These are phyloP conservation scores for Haplosporangium sp. DNA, from an alignment of 371 early-diverging fungal species.

Conservation along the genomic window DNA sequence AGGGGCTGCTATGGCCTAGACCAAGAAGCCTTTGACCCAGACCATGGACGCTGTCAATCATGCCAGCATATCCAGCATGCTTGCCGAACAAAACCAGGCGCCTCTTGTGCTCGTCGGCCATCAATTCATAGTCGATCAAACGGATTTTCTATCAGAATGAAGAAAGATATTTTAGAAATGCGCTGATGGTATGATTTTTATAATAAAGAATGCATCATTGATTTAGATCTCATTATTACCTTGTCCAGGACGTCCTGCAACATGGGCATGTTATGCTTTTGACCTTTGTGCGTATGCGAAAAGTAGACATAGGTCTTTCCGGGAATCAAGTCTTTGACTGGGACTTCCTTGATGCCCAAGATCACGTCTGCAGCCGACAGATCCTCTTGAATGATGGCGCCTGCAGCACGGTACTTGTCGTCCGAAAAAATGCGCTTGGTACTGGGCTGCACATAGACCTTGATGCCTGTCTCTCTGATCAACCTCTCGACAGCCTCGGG, in stretches of 20 bases:
- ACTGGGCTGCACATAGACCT: conserved; percentile 91
- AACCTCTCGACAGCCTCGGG: conserved; percentile 83
- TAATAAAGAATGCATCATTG: neutral
- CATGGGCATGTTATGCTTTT: conserved; percentile 92
- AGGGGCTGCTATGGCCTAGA: conserved; percentile 92
- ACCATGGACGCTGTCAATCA: conserved; percentile 93
- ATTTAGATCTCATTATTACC: conserved; percentile 53
- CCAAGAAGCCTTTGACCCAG: conserved; percentile 93
- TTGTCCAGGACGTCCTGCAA: conserved; percentile 89
- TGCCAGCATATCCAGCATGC: conserved; percentile 97
- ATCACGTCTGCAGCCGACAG: conserved; percentile 91
- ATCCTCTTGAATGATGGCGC: conserved; percentile 91
- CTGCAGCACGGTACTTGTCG: conserved; percentile 83
- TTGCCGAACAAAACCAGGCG: conserved; percentile 93
- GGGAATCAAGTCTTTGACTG: conserved; percentile 80
- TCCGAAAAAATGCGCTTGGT: conserved; percentile 92
- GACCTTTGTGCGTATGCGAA: conserved; percentile 98
- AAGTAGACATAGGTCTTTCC: conserved; percentile 95
- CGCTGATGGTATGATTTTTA: neutral
- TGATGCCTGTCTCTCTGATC: conserved; percentile 83
- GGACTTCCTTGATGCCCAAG: conserved; percentile 97
- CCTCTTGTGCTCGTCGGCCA: conserved; percentile 81
- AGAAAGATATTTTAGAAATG: too few relatives aligned
- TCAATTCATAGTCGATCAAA: conserved; percentile 95
- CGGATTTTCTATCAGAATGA: conserved; percentile 76